These are phyloP conservation scores for Lepiota brunneoincarnata DNA, from an alignment of 768 basidiomycete genomes.

Conservation along the genomic window DNA sequence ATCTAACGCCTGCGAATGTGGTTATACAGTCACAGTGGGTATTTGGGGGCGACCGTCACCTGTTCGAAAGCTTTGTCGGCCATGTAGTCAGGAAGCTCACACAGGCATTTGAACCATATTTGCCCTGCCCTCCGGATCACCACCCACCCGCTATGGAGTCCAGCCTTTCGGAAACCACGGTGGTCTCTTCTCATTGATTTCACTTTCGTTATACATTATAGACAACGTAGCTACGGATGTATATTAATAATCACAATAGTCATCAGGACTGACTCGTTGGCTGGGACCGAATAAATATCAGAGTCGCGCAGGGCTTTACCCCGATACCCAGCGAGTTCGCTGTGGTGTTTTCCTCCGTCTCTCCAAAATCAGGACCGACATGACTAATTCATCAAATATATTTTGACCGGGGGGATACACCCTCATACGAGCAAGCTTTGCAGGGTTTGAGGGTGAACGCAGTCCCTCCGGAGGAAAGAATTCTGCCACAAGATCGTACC, in stretches of 20 bases:
- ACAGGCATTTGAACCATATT: not conserved
- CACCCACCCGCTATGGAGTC: not conserved
- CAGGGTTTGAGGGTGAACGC: slow-evolving; percentile 1
- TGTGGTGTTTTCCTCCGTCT: slow-evolving; percentile 3
- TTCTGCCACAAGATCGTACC: not conserved
- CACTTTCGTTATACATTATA: too few relatives aligned
- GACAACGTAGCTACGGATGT: too few relatives aligned
- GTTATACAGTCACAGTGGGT: slow-evolving; percentile 59
- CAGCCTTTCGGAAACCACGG: not conserved
- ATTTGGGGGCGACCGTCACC: slow-evolving; percentile 48
- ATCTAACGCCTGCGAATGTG: not conserved
- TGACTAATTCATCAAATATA: slow-evolving; percentile 15
- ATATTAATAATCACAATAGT: too few relatives aligned
- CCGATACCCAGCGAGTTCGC: not conserved
- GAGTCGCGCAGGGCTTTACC: not conserved
- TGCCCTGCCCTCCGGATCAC: not conserved
- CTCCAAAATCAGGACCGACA: slow-evolving; percentile 14
- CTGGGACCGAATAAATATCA: too few relatives aligned
- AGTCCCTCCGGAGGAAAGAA: not conserved
- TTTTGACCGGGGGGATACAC: slow-evolving; percentile 13
- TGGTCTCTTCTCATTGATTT: too few relatives aligned
- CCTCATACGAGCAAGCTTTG: not conserved
- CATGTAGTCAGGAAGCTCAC: slow-evolving; percentile 53
- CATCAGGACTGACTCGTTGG: too few relatives aligned
- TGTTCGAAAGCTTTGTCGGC: slow-evolving; percentile 68